Base-by-base conservation (phyloP, 495 filamentous ascomycete genomes). In the Xylaria intraflava region DNA sequence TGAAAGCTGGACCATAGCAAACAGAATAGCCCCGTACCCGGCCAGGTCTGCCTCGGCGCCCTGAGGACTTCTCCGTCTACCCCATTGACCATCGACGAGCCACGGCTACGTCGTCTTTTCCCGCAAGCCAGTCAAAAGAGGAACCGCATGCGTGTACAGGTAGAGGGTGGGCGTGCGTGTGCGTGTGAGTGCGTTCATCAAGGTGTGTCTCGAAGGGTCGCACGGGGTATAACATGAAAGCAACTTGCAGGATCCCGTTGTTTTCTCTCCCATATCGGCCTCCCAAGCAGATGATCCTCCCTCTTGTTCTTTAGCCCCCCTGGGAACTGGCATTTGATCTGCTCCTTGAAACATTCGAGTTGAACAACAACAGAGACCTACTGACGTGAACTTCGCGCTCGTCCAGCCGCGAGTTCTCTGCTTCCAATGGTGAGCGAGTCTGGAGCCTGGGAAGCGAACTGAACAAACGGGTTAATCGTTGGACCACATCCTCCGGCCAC, bases 201-300 rank as follows among this genome's bases (percentile, higher is more conserved):
- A 62, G 51, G 56, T 42, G 38, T 59, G 58, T 46, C 58, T 61
- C 61, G 55, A 52, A 59, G 55, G 55, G 64, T 66, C 33, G 59
- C 58, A 66, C 64, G 51, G 58, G 51, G 54, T 66, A 64, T 64
- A 66, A 66, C 64, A 60, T 56, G 56, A 58, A 64, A 62, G 39
- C 47, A 51, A 60, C 61, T 61, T 64, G 58, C 61, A 64, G 64
- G 54, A 29, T 66, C 52, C 49, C 57, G 57, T 57, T 52, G 59
- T 53, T 53, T 58, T 51, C 41, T 55, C 45, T 49, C 54, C 36
- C 51, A 39, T 40, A 31, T 49, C 46, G 52, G 29, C 22, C 43
- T 56, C 41, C 22, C 27, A 50, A 56, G 48, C 54, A 36, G 43
- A 41, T 17, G 5, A 38, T 38, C 35, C 50, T 17, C 33, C 40